Percentiles rank a stretch among this genome's conserved stretches.
Evolutionary conservation across 1,284 basidiomycete species (phyloP).

Genomic region (Neonothopanus nambi): DNA sequence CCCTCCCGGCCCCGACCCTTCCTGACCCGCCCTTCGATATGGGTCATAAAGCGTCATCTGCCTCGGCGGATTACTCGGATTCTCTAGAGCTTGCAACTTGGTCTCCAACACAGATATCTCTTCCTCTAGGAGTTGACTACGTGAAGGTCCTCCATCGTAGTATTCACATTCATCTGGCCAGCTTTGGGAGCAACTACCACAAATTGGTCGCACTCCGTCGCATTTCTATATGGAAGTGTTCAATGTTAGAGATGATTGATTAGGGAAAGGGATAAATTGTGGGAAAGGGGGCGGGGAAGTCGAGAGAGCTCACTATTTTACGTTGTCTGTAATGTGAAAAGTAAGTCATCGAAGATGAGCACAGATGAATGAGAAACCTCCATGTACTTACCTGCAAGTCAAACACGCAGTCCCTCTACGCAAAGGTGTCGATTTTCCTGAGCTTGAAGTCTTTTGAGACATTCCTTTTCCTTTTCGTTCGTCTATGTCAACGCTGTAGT

Average conservation of each 20-base stretch:
- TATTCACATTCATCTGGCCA: conserved; percentile 19
- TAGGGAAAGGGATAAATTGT: too few species aligned
- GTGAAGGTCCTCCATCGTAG: conserved; percentile 10
- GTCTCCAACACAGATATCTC: conserved; percentile 14
- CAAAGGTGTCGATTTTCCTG: too few species aligned
- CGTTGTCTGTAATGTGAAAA: background rate
- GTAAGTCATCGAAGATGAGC: too few species aligned
- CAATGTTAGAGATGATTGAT: too few species aligned
- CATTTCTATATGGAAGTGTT: conserved; percentile 20
- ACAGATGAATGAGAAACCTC: too few species aligned
- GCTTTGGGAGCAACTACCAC: conserved; percentile 13
- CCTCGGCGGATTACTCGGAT: conserved; percentile 5
- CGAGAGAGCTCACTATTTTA: conserved; percentile 7
- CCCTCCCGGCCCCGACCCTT: too few species aligned
- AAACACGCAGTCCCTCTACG: too few species aligned
- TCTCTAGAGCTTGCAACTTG: conserved; percentile 17
- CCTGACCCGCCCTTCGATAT: conserved; percentile 19
- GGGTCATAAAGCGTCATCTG: background rate
- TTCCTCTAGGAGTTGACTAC: conserved; percentile 15
- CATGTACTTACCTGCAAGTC: too few species aligned
- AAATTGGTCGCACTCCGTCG: conserved; percentile 18
- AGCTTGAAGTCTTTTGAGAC: too few species aligned
- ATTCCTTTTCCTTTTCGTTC: too few species aligned
- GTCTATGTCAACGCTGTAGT: too few species aligned
- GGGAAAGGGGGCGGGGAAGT: too few species aligned